Evolutionary conservation across 805 yeast species (phyloP).

Genomic region (Tetrapisispora iriomotensis): DNA sequence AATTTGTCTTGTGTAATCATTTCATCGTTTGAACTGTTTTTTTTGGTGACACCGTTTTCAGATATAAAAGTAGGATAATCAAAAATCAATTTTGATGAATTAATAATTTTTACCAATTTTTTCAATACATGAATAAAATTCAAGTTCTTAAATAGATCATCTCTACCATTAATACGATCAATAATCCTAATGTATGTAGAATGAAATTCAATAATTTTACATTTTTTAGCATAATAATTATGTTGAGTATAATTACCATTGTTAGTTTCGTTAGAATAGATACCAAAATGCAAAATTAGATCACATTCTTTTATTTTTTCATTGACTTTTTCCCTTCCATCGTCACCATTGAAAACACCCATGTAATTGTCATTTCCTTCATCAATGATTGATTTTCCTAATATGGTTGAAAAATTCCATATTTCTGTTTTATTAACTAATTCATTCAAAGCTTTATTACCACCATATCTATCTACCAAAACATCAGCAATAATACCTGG

Average conservation of each 20-base stretch:
- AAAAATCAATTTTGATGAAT: constrained; percentile 19
- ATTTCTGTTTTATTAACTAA: constrained; percentile 39
- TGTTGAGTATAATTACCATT: constrained; percentile 52
- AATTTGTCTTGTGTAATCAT: not conserved
- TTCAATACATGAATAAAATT: constrained; percentile 42
- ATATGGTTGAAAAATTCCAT: constrained; percentile 50
- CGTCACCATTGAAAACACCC: constrained; percentile 64
- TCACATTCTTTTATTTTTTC: constrained; percentile 49
- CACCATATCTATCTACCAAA: constrained; percentile 52
- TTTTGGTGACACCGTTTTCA: too few species aligned
- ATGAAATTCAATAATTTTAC: constrained; percentile 39
- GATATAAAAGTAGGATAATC: too few species aligned
- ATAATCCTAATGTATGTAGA: constrained; percentile 45
- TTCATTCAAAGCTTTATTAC: constrained; percentile 35
- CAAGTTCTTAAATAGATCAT: constrained; percentile 30
- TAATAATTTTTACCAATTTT: constrained; percentile 32
- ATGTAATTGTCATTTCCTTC: constrained; percentile 55
- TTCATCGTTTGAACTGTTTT: too few species aligned
- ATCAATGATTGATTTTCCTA: constrained; percentile 66
- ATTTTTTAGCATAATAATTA: constrained; percentile 29
- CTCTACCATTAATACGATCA: not conserved
- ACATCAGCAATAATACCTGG: constrained; percentile 70
- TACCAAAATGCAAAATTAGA: constrained; percentile 61
- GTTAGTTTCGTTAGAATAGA: constrained; percentile 55
- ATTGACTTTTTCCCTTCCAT: constrained; percentile 41